Evolutionary conservation across 2,329 filamentous ascomycete genomes (phyloP).

Genomic region (Penicillium sclerotiorum): DNA sequence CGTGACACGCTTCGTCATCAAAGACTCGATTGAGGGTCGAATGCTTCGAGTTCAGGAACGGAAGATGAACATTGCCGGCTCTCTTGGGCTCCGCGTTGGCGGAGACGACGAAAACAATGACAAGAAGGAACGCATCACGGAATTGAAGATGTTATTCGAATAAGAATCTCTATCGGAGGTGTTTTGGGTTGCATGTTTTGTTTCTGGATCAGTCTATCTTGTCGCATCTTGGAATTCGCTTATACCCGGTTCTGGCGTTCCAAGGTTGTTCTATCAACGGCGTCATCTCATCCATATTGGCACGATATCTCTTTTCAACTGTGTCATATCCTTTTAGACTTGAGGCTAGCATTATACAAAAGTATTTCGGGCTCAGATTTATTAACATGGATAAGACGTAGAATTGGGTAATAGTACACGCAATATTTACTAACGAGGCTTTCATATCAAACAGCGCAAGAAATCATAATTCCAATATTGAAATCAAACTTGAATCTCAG

Average conservation of each 20-base stretch:
- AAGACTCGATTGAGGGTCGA: conserved; percentile 88
- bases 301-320: too few species aligned
- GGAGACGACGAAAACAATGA: conserved; percentile 86
- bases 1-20: conserved; percentile 85
- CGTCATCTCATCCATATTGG: neutral
- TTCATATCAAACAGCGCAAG: too few species aligned
- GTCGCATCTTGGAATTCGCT: neutral
- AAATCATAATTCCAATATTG: neutral
- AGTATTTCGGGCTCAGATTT: too few species aligned
- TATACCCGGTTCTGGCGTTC: neutral
- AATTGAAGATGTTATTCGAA: conserved; percentile 82
- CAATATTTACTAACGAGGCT: too few species aligned
- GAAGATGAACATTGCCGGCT: conserved; percentile 87
- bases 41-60: conserved; percentile 92
- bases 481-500: too few species aligned
- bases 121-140: conserved; percentile 87
- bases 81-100: conserved; percentile 93
- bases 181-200: neutral
- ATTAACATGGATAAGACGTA: too few species aligned
- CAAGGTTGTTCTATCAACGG: too few species aligned
- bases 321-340: too few species aligned
- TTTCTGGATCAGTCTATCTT: neutral
- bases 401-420: too few species aligned
- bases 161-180: conserved; percentile 13
- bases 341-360: too few species aligned